phyloP scores from a whole-genome alignment of 164 flowering plant species.

The Akebia trifoliata region DNA sequence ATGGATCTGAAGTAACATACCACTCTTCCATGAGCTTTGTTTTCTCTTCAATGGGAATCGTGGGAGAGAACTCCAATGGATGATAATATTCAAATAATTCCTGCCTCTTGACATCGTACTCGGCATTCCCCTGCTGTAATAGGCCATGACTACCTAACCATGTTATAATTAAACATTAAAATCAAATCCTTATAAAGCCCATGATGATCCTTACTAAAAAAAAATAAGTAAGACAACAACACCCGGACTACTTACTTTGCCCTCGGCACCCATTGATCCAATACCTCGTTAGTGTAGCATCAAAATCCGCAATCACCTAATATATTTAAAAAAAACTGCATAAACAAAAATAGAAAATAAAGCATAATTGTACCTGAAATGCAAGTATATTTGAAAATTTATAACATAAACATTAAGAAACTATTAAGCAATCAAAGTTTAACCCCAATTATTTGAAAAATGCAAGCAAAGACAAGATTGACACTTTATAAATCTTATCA shows the following conservation, averaged over 20 bases:
- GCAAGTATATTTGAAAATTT: background rate
- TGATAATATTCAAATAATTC: conserved; percentile 68
- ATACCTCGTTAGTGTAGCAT: conserved; percentile 78
- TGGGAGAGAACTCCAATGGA: conserved; percentile 76
- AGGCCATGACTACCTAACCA: conserved; percentile 77
- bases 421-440: too few species aligned
- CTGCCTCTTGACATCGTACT: conserved; percentile 76
- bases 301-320: conserved; percentile 94
- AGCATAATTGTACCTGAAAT: background rate
- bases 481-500: too few species aligned
- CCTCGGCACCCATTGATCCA: conserved; percentile 77
- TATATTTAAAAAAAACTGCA: background rate
- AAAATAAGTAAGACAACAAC: background rate
- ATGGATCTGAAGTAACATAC: conserved; percentile 27
- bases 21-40: conserved; percentile 97
- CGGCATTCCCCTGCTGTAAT: conserved; percentile 76
- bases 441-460: too few species aligned
- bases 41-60: conserved; percentile 79
- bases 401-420: background rate
- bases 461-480: too few species aligned
- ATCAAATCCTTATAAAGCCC: background rate
- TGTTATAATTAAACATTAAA: conserved; percentile 18
- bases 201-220: background rate
- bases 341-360: background rate
- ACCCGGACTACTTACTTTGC: conserved; percentile 50